Conservation (phyloP, 441 rosid genomes). For the Arabidopsis lyrata region DNA sequence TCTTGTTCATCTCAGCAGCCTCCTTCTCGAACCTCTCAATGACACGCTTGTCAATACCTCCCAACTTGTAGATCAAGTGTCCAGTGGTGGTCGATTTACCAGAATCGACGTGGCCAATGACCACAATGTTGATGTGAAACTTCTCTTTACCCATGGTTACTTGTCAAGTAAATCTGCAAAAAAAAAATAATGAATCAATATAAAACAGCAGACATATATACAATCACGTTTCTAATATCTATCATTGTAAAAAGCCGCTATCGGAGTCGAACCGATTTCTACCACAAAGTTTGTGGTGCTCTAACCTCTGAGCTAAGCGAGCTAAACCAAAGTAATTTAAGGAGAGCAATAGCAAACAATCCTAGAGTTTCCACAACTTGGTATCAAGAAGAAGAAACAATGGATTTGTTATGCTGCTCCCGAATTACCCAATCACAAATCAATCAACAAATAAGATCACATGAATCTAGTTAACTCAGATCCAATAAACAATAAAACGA, state of each 20-base stretch:
- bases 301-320: constrained; percentile 30
- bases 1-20: constrained; percentile 83
- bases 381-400: neutral
- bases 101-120: constrained; percentile 84
- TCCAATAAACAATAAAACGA: neutral
- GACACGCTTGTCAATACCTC: constrained; percentile 87
- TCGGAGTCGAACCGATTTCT: constrained; percentile 49
- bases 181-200: neutral
- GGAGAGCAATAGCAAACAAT: neutral
- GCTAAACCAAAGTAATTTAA: neutral
- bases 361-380: neutral
- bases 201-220: neutral
- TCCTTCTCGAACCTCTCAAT: constrained; percentile 84
- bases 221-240: neutral
- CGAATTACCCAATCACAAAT: neutral
- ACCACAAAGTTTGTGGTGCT: constrained; percentile 39
- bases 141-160: constrained; percentile 70
- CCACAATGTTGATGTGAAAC: constrained; percentile 78
- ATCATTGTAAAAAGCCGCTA: constrained; percentile 9
- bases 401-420: neutral
- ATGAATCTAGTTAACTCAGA: neutral
- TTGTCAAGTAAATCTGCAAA: constrained; percentile 21
- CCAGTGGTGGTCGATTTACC: constrained; percentile 83
- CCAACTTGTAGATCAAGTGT: constrained; percentile 85
- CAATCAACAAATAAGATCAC: neutral